Percentiles rank a stretch among this genome's conserved stretches.
Conservation (phyloP, 2,329 filamentous ascomycete genomes). For the Fonsecaea nubica region DNA sequence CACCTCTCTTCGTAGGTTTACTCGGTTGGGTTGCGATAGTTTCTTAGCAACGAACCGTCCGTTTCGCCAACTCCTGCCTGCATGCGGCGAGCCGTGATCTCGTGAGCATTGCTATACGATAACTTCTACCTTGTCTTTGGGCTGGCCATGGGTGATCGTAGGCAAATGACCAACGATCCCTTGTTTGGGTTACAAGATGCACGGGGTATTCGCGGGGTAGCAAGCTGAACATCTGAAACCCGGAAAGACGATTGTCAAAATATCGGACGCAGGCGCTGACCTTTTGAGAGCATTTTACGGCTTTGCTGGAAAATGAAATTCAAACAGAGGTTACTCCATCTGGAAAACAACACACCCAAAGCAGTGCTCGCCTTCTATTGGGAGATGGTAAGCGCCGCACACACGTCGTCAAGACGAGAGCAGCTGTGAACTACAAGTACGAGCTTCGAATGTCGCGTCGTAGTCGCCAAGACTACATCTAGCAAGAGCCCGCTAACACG, state of each 20-base stretch:
- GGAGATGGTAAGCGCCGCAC: not conserved
- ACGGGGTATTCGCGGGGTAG: not conserved
- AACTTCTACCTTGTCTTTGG: not conserved
- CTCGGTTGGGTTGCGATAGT: not conserved
- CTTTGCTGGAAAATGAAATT: conserved; percentile 29
- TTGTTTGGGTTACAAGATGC: not conserved
- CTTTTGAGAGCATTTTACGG: conserved; percentile 34
- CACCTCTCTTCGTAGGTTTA: not conserved
- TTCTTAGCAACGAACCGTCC: not conserved
- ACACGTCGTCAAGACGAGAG: not conserved
- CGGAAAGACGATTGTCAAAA: not conserved
- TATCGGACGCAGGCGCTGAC: conserved; percentile 8
- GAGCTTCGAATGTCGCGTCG: not conserved
- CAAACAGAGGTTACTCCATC: not conserved
- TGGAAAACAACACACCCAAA: conserved; percentile 20
- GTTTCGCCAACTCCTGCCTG: not conserved
- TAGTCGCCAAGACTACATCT: not conserved
- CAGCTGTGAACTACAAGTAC: too few species aligned
- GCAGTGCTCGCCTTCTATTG: conserved; percentile 1
- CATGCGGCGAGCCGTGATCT: conserved; percentile 11
- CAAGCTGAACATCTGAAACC: not conserved
- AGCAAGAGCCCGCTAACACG: conserved; percentile 1
- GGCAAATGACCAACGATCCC: not conserved
- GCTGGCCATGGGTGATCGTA: not conserved
- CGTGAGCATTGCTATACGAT: not conserved